Evolutionary conservation across 495 filamentous ascomycete species (phyloP), one percentile per base, ranked within the genome.

Genomic region (Clavariopsis aquatica): DNA sequence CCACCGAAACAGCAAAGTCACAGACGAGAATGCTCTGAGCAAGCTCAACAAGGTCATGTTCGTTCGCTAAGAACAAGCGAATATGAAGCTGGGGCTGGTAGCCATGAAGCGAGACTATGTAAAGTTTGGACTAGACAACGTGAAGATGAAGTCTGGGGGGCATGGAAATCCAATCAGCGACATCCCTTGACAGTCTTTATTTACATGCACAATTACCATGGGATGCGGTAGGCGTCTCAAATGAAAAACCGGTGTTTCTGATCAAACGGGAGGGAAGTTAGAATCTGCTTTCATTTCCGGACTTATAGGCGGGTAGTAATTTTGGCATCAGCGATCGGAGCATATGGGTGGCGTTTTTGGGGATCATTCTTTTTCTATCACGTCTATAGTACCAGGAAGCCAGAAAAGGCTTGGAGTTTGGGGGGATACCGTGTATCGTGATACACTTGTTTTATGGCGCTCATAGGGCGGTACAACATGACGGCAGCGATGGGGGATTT

Each of bases 21-120:
- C 41, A 15, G 63, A 60, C 22, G 20, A 27, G 22, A 38, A 36
- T n/a, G 36, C 55, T 8, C 12, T 66, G 13, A 9, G 41, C 22
- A 60, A 55, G n/a, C 57, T 66, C 36, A 66, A 58, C 24, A 38
- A 24, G 27, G 31, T 56, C 38, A 43, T 43, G 38, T 43, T 43
- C 38, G 38, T 43, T 9, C 38, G 38, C 2, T 43, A 43, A 17
- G 15, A 17, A 9, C 2, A 17, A 9, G 2, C 38, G 13, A 3
- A 10, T 17, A 36, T 36, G 6, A 13, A 36, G 6, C 31, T 36
- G 13, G 31, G 31, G n/a, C n/a, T n/a, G n/a, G n/a, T n/a, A n/a
- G n/a, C n/a, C n/a, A n/a, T n/a, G n/a, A n/a, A n/a, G n/a, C n/a
- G n/a, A n/a, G n/a, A n/a, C n/a, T n/a, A n/a, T n/a, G n/a, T n/a